These are phyloP conservation scores for Neurospora sp. DNA, from an alignment of 495 filamentous ascomycete species.

Conservation along the genomic window DNA sequence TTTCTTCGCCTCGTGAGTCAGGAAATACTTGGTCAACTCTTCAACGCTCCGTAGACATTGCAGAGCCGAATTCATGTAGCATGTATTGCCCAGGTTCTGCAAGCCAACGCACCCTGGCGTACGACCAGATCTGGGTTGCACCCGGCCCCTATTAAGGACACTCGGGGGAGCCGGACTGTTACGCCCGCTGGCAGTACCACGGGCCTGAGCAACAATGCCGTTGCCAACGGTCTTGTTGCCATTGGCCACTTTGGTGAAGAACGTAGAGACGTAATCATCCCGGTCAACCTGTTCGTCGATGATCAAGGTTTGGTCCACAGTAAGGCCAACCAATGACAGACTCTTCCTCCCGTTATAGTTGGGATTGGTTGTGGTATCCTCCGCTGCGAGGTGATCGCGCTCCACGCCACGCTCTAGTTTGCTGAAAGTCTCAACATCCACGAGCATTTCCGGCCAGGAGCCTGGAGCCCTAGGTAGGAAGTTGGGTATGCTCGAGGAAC, in stretches of 20 bases:
- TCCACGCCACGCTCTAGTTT: slow-evolving; percentile 56
- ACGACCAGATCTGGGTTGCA: slow-evolving; percentile 49
- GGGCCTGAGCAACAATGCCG: slow-evolving; percentile 20
- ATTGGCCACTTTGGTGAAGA: background rate
- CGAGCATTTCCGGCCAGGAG: slow-evolving; percentile 53
- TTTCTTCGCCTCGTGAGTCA: slow-evolving; percentile 57
- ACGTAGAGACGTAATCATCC: slow-evolving; percentile 55
- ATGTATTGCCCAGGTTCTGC: slow-evolving; percentile 89
- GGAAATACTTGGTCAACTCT: slow-evolving; percentile 84
- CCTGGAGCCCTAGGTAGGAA: slow-evolving; percentile 26
- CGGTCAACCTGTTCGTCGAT: slow-evolving; percentile 65
- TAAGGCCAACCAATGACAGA: slow-evolving; percentile 53
- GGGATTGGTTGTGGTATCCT: slow-evolving; percentile 61
- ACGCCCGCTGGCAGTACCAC: slow-evolving; percentile 40
- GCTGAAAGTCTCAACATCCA: slow-evolving; percentile 64
- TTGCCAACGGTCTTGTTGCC: slow-evolving; percentile 23
- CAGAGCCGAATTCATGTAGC: slow-evolving; percentile 96
- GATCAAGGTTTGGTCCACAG: slow-evolving; percentile 58
- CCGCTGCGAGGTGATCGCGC: slow-evolving; percentile 55
- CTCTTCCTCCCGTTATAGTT: slow-evolving; percentile 69
- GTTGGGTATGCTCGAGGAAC: slow-evolving; percentile 14
- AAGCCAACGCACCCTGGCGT: slow-evolving; percentile 68
- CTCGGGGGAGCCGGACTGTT: slow-evolving; percentile 51
- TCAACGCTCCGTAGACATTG: slow-evolving; percentile 88
- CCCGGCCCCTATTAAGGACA: slow-evolving; percentile 54